phyloP scores from a whole-genome alignment of 2,329 filamentous ascomycete species.

The Penicillium paneum region DNA sequence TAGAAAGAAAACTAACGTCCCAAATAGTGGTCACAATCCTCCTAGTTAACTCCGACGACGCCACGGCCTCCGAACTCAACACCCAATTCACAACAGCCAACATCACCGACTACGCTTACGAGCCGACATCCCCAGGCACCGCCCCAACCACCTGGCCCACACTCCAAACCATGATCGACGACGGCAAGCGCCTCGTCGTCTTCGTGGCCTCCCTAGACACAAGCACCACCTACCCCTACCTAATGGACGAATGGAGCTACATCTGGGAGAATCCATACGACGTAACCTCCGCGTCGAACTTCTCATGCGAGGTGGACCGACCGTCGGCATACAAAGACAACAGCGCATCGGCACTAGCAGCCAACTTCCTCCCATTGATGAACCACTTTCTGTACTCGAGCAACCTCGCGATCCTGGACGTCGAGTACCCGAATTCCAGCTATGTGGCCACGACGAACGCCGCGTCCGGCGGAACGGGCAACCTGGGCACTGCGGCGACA shows the following conservation, averaged over 20 bases:
- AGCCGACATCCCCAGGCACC: slow-evolving; percentile 46
- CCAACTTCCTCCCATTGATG: slow-evolving; percentile 65
- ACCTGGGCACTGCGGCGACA: slow-evolving; percentile 48
- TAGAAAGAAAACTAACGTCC: neutral
- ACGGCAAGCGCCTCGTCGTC: slow-evolving; percentile 63
- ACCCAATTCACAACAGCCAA: slow-evolving; percentile 56
- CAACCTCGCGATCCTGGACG: slow-evolving; percentile 45
- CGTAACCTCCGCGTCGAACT: slow-evolving; percentile 59
- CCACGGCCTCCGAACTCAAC: slow-evolving; percentile 55
- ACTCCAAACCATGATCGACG: slow-evolving; percentile 64
- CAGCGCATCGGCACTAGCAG: slow-evolving; percentile 50
- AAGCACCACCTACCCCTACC: slow-evolving; percentile 39
- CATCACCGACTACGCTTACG: slow-evolving; percentile 61
- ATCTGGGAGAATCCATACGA: slow-evolving; percentile 73
- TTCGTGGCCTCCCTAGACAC: slow-evolving; percentile 58
- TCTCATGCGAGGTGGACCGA: slow-evolving; percentile 69
- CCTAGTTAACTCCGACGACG: slow-evolving; percentile 66
- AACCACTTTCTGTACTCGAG: slow-evolving; percentile 75
- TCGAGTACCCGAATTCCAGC: slow-evolving; percentile 61
- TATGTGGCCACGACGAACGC: slow-evolving; percentile 65
- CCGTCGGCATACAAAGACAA: slow-evolving; percentile 54
- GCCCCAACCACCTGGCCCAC: slow-evolving; percentile 63
- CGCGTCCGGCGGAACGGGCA: slow-evolving; percentile 54
- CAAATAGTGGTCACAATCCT: slow-evolving; percentile 64
- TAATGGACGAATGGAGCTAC: slow-evolving; percentile 44